A percentile compares a stretch with the other conserved stretches of the same genome.
Evolutionary conservation across 805 yeast species (phyloP).

Genomic region (Wickerhamiella kurtzmanii): DNA sequence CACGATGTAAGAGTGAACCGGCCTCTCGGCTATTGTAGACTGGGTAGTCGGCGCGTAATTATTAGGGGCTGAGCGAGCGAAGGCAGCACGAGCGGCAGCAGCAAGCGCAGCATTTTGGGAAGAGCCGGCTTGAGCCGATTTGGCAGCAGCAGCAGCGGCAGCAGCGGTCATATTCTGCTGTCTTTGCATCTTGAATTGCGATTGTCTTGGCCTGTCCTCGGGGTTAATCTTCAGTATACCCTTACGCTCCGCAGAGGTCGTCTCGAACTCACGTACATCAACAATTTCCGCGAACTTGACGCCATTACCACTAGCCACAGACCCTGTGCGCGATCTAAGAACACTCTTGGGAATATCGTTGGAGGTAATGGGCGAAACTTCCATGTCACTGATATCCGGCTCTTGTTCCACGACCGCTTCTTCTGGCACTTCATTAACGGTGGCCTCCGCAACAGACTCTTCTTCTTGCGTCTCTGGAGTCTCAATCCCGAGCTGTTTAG

Average conservation of each 20-base stretch:
- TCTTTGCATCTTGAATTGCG: constrained; percentile 21
- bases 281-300: constrained; percentile 18
- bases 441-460: background rate
- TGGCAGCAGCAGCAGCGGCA: constrained; percentile 7
- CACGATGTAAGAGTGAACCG: background rate
- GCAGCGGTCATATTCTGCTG: background rate
- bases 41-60: background rate
- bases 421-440: background rate
- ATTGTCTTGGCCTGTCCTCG: constrained; percentile 16
- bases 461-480: constrained; percentile 1
- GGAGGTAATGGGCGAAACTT: too few relatives aligned
- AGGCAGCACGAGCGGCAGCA: background rate
- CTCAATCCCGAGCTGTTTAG: constrained; percentile 1
- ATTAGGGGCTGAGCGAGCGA: background rate
- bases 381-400: background rate
- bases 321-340: background rate
- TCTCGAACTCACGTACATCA: constrained; percentile 20
- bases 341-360: constrained; percentile 5
- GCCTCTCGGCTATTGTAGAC: background rate
- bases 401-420: background rate
- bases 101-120: background rate
- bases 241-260: constrained; percentile 16
- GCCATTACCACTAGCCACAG: background rate
- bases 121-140: background rate
- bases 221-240: background rate